These are phyloP conservation scores for Butyriboletus loyo DNA, from an alignment of 768 basidiomycete species.

Conservation along the genomic window DNA sequence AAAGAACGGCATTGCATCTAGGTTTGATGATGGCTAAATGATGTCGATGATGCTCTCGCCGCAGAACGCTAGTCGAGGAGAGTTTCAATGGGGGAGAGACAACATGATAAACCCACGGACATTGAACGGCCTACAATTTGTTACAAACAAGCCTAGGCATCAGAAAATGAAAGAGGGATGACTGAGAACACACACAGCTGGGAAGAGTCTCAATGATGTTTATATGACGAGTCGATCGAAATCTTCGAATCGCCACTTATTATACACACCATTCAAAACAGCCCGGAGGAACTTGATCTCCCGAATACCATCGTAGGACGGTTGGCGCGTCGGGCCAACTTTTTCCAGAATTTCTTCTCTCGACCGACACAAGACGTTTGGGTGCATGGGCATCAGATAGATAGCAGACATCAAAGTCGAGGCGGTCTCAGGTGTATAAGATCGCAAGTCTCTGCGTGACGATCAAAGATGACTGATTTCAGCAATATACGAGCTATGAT, in stretches of 20 bases:
- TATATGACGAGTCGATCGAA: constrained; percentile 15
- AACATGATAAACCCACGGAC: constrained; percentile 15
- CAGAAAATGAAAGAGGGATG: background rate
- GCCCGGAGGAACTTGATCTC: constrained; percentile 45
- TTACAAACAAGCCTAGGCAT: background rate
- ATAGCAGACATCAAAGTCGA: constrained; percentile 41
- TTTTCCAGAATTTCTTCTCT: constrained; percentile 41
- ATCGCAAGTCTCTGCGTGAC: constrained; percentile 42
- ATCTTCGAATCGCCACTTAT: too few relatives aligned
- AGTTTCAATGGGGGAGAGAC: background rate
- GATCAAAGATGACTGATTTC: constrained; percentile 58
- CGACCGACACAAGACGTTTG: constrained; percentile 37
- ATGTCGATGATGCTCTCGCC: constrained; percentile 26
- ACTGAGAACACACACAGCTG: constrained; percentile 26
- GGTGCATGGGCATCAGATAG: constrained; percentile 47
- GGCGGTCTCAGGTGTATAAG: constrained; percentile 36
- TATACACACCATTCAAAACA: constrained; percentile 40
- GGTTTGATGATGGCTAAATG: constrained; percentile 21
- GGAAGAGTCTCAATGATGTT: constrained; percentile 33
- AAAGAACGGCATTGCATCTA: constrained; percentile 29
- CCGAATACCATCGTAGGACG: constrained; percentile 40
- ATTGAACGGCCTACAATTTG: constrained; percentile 35
- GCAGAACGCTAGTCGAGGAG: background rate
- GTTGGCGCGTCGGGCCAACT: constrained; percentile 35
- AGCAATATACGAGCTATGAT: constrained; percentile 62